Percentiles rank a stretch among this genome's conserved stretches.
Conservation (phyloP, 2,329 filamentous ascomycete genomes). For the Cladophialophora immunda region DNA sequence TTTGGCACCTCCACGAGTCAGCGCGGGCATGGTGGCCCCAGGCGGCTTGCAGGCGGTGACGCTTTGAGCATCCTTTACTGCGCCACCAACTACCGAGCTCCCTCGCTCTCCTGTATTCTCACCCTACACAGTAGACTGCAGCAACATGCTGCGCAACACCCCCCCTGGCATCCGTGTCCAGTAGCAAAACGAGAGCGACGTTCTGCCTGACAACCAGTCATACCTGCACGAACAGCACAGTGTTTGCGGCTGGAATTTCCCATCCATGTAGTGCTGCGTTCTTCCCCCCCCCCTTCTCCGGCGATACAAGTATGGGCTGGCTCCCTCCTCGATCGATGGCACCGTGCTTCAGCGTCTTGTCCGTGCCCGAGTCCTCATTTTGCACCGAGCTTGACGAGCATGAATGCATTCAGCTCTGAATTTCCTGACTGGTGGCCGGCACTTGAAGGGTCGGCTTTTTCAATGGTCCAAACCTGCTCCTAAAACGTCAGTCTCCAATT, state of each 20-base stretch:
- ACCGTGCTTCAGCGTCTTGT: background rate
- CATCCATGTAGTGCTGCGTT: background rate
- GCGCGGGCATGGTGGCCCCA: background rate
- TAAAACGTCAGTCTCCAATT: background rate
- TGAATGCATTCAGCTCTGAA: conserved; percentile 15
- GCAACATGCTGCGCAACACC: background rate
- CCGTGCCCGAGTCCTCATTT: background rate
- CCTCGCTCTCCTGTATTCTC: background rate
- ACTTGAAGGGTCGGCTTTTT: conserved; percentile 10
- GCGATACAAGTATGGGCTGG: background rate
- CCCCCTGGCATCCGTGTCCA: background rate
- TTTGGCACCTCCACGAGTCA: background rate
- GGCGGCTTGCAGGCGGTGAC: background rate
- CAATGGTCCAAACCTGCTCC: conserved; percentile 2
- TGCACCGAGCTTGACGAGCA: background rate
- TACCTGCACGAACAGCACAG: background rate
- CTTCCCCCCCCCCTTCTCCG: background rate
- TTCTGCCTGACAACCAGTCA: background rate
- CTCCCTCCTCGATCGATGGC: background rate
- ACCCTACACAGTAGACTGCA: background rate
- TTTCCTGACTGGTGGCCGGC: conserved; percentile 5
- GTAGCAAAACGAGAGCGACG: background rate
- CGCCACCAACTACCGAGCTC: background rate
- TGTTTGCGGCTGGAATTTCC: background rate
- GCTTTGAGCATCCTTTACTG: background rate